Percentiles rank a stretch among this genome's conserved stretches.
Conservation (phyloP, 1,284 basidiomycete species). For the Apiotrichum porosum region DNA sequence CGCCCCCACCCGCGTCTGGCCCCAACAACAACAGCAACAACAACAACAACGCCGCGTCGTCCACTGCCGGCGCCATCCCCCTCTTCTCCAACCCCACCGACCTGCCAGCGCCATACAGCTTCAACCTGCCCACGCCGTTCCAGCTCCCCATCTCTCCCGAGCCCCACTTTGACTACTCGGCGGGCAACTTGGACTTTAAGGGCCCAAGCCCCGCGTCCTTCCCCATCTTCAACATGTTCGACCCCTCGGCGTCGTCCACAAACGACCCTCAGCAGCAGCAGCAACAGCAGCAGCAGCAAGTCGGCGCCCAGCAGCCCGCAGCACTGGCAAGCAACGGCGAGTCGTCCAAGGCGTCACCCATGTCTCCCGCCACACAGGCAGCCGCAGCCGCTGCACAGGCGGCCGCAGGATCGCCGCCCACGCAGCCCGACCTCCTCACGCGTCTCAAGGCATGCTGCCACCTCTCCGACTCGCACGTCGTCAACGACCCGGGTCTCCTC, state of each 20-base stretch:
- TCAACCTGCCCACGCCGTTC: constrained; percentile 40
- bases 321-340: not conserved
- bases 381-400: constrained; percentile 1
- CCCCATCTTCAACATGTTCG: constrained; percentile 17
- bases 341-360: constrained; percentile 11
- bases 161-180: constrained; percentile 20
- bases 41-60: not conserved
- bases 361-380: constrained; percentile 6
- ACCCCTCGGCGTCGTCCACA: not conserved
- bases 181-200: constrained; percentile 7
- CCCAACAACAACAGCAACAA: constrained; percentile 3
- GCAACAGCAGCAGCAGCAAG: constrained; percentile 4
- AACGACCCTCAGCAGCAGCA: not conserved
- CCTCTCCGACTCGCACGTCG: constrained; percentile 46
- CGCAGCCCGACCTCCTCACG: constrained; percentile 44
- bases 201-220: constrained; percentile 1
- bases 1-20: not conserved
- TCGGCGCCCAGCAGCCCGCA: not conserved
- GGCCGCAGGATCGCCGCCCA: constrained; percentile 4
- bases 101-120: constrained; percentile 33
- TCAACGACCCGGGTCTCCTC: constrained; percentile 47
- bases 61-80: constrained; percentile 5
- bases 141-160: constrained; percentile 36
- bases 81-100: constrained; percentile 18
- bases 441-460: constrained; percentile 47